A percentile compares a stretch with the other conserved stretches of the same genome.
phyloP scores from a whole-genome alignment of 257 asterid genomes.

The Solanum tarapatanum region DNA sequence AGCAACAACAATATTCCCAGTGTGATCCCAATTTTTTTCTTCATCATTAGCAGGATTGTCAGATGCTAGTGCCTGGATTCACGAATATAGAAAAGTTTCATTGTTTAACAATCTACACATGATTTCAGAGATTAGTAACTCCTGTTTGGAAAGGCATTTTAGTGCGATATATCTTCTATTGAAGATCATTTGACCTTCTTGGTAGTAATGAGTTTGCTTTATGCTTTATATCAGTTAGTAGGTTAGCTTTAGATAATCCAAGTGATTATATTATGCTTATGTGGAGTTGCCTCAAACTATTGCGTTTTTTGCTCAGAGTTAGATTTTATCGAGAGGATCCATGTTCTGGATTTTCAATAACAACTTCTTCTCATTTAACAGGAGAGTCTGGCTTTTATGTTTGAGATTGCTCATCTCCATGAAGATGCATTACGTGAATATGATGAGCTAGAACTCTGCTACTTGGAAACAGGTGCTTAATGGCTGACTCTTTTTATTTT shows the following conservation, averaged over 20 bases:
- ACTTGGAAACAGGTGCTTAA: conserved; percentile 85
- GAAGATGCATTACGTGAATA: conserved; percentile 99
- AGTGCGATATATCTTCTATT: neutral
- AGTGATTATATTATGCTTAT: neutral
- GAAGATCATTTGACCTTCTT: neutral
- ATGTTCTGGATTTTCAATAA: neutral
- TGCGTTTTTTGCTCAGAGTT: neutral
- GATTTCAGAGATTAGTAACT: neutral
- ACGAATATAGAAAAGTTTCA: neutral
- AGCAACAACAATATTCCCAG: neutral
- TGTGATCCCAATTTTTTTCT: neutral
- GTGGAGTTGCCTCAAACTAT: neutral
- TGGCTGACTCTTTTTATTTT: conserved; percentile 8
- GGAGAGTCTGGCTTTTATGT: conserved; percentile 99
- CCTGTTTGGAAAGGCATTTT: neutral
- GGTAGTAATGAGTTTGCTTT: neutral
- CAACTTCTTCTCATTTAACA: conserved; percentile 14
- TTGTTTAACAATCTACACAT: neutral
- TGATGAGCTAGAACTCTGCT: conserved; percentile 98
- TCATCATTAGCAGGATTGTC: neutral
- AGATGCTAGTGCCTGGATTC: neutral
- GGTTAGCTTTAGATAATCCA: neutral
- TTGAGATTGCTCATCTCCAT: conserved; percentile 90
- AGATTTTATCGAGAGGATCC: neutral
- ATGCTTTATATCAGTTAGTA: neutral